phyloP scores from a whole-genome alignment of 1,284 basidiomycete species.

The Puccinia hordei region DNA sequence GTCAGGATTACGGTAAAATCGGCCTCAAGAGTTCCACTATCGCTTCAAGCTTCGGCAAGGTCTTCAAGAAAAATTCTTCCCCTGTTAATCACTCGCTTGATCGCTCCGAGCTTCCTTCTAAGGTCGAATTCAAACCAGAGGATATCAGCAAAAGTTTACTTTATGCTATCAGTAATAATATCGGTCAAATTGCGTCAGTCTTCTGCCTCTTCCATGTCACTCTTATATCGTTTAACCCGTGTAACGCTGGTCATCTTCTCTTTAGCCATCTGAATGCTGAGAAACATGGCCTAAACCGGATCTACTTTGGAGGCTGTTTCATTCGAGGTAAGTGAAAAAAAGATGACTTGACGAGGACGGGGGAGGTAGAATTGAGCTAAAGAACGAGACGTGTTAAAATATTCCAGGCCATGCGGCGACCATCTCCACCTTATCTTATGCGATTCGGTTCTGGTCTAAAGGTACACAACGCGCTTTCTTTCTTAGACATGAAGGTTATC shows the following conservation, averaged over 20 bases:
- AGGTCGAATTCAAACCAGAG: constrained; percentile 78
- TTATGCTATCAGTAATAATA: constrained; percentile 98
- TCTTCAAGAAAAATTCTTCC: constrained; percentile 95
- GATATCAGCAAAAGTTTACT: constrained; percentile 87
- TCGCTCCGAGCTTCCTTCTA: too few relatives aligned
- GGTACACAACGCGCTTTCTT: constrained; percentile 95
- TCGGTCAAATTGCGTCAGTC: constrained; percentile 97
- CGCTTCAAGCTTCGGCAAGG: constrained; percentile 96
- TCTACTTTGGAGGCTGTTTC: constrained; percentile 99
- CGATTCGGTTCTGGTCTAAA: constrained; percentile 99
- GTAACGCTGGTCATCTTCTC: neutral
- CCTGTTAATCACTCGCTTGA: too few relatives aligned
- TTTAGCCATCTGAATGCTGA: constrained; percentile 99
- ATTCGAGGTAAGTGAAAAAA: constrained; percentile 76
- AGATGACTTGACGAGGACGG: too few relatives aligned
- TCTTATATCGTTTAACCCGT: neutral
- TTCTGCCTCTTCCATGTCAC: neutral
- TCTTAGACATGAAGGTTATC: constrained; percentile 94
- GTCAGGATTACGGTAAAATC: constrained; percentile 86
- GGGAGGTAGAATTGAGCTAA: too few relatives aligned
- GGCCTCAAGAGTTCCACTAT: constrained; percentile 97
- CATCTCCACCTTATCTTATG: constrained; percentile 95
- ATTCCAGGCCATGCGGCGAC: constrained; percentile 86
- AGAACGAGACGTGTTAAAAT: too few relatives aligned
- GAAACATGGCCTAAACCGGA: constrained; percentile 93